Evolutionary conservation across 1,284 basidiomycete genomes (phyloP), one percentile per base, ranked within the genome.

Genomic region (Vanrija sp.): DNA sequence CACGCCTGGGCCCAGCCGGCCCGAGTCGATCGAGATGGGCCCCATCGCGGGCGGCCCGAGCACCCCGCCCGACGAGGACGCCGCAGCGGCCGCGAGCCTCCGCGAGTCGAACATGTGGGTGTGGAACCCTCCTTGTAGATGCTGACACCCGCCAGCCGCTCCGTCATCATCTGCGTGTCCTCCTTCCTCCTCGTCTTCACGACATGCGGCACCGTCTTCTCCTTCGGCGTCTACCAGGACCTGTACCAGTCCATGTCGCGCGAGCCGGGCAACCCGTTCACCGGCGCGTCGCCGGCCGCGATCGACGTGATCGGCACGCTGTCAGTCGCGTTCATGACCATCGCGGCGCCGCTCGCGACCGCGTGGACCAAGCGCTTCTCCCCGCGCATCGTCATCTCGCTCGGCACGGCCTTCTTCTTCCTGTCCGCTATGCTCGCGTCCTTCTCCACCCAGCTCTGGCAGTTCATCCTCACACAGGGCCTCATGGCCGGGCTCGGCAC

Each of bases 231-330:
- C n/a, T 69, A 63, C 48, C 67, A 69, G 50, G 67, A 66, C n/a
- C 60, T 67, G 42, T 69, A 69, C 55, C 63, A 67, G 50, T 18
- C 45, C 28, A 60, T 66, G 55, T 46, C 62, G 1, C 38, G 40
- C 23, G 25, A 64, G 46, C 58, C 53, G 6, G 34, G 55, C 43
- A 67, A 43, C 5, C 67, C 67, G 1, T 69, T 69, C 54, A 64
- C 55, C 1, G 63, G 63, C 12, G 63, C 58, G 3, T 51, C 59
- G 0, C 57, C 65, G 5, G 66, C 63, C 6, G 47, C 25, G 0
- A 67, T 69, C 51, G 67, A 66, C 49, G 53, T 69, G 7, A 68
- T 69, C 38, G 67, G 67, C n/a, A 69, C 67, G 1, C 59, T 69
- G 15, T 34, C 58, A 2, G 66, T 61, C 12, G 45, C 63, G 16